A percentile compares a stretch with the other conserved stretches of the same genome.
Conservation (phyloP, 768 basidiomycete genomes). For the Boletus bicolor region DNA sequence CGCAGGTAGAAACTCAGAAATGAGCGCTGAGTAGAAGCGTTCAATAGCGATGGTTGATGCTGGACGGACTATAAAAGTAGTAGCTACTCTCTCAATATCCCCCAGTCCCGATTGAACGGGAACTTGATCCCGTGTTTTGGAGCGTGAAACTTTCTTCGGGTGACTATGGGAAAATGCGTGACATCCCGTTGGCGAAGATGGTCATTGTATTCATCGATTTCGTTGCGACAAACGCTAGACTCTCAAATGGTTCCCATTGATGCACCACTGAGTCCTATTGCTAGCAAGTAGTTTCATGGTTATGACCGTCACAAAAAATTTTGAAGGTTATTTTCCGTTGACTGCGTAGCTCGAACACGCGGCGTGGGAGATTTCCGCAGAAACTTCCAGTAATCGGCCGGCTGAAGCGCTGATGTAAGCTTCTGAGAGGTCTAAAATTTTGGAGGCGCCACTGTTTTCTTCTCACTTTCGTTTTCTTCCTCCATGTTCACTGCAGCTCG, state of each 20-base stretch:
- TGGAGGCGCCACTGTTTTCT: slow-evolving; percentile 35
- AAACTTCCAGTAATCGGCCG: slow-evolving; percentile 11
- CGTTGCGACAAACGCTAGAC: not conserved
- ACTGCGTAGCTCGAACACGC: slow-evolving; percentile 2
- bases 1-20: not conserved
- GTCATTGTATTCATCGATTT: not conserved
- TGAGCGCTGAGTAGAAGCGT: too few species aligned
- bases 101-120: too few species aligned
- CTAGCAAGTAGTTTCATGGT: not conserved
- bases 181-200: not conserved
- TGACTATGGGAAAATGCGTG: not conserved
- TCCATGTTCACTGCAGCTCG: slow-evolving; percentile 73
- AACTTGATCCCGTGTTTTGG: too few species aligned
- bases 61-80: too few species aligned
- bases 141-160: too few species aligned
- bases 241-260: not conserved
- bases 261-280: not conserved
- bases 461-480: slow-evolving; percentile 40
- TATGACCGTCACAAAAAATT: not conserved
- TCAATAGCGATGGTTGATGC: too few species aligned
- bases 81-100: too few species aligned
- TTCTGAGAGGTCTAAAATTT: slow-evolving; percentile 42
- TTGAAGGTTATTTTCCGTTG: not conserved
- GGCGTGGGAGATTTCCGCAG: slow-evolving; percentile 12
- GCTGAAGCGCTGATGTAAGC: slow-evolving; percentile 25